Percentiles rank a stretch among this genome's conserved stretches.
These are phyloP conservation scores for Yamadazyma songkhlaensis DNA, from an alignment of 1,139 yeast genomes.

Conservation along the genomic window DNA sequence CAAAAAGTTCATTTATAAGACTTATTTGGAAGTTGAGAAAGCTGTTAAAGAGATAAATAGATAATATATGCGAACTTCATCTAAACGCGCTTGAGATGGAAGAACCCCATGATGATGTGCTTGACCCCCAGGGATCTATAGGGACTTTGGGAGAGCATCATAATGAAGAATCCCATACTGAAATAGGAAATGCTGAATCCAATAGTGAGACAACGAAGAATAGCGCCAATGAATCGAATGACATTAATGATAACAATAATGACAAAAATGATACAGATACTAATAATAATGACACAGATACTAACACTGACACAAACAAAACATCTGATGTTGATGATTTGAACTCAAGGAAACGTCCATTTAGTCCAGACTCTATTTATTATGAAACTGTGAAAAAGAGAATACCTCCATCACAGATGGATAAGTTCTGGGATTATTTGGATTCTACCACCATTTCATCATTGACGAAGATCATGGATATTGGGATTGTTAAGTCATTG, in stretches of 20 bases:
- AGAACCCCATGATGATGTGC: background rate
- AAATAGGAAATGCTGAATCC: no score
- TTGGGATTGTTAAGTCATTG: conserved; percentile 28
- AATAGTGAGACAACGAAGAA: background rate
- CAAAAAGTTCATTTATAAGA: conserved; percentile 2
- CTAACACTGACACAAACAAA: no score
- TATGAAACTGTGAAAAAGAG: conserved; percentile 18
- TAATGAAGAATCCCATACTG: no score
- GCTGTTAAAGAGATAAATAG: background rate
- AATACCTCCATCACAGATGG: conserved; percentile 31
- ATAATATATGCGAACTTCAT: conserved; percentile 5
- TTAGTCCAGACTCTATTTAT: conserved; percentile 16
- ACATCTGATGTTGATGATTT: no score
- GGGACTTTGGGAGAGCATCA: no score
- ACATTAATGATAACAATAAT: background rate
- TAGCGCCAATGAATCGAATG: background rate
- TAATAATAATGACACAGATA: no score
- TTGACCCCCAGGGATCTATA: no score
- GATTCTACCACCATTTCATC: conserved; percentile 19
- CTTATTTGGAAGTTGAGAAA: conserved; percentile 4
- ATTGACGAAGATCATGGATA: conserved; percentile 27
- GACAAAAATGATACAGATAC: conserved; percentile 2
- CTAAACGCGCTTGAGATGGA: background rate
- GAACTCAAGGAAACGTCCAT: conserved; percentile 4
- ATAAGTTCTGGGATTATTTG: conserved; percentile 35